A percentile compares a stretch with the other conserved stretches of the same genome.
Conservation (phyloP, 2,329 filamentous ascomycete species). For the Trichophaea hybrida region DNA sequence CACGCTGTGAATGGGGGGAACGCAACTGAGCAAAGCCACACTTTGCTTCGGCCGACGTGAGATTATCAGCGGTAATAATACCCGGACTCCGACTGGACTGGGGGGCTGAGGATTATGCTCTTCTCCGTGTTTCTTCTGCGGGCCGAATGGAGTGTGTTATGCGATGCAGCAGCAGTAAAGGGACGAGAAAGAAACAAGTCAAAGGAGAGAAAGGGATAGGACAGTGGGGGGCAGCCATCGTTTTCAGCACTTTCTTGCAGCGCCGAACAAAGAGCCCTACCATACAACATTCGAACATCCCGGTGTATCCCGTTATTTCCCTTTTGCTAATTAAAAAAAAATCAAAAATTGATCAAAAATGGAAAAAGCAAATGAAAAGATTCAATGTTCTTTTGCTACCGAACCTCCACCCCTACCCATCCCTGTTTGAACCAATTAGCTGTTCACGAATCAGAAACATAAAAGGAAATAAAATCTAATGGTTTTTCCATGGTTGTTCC, state of each 20-base stretch:
- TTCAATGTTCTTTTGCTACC: background rate
- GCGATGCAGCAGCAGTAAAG: background rate
- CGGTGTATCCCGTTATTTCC: background rate
- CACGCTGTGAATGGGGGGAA: background rate
- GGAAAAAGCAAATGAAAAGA: background rate
- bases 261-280: background rate
- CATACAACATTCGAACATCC: background rate
- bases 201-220: background rate
- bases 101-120: no score
- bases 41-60: background rate
- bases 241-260: constrained; percentile 3
- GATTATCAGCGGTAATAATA: background rate
- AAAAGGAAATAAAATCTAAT: background rate
- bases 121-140: background rate
- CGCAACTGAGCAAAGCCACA: background rate
- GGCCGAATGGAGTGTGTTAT: background rate
- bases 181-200: background rate
- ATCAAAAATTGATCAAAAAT: background rate
- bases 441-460: background rate
- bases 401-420: background rate
- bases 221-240: background rate
- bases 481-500: background rate
- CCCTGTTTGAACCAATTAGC: background rate
- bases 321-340: constrained; percentile 2
- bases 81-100: no score